phyloP scores from a whole-genome alignment of 2,329 filamentous ascomycete genomes.

The Scedosporium minutisporum region DNA sequence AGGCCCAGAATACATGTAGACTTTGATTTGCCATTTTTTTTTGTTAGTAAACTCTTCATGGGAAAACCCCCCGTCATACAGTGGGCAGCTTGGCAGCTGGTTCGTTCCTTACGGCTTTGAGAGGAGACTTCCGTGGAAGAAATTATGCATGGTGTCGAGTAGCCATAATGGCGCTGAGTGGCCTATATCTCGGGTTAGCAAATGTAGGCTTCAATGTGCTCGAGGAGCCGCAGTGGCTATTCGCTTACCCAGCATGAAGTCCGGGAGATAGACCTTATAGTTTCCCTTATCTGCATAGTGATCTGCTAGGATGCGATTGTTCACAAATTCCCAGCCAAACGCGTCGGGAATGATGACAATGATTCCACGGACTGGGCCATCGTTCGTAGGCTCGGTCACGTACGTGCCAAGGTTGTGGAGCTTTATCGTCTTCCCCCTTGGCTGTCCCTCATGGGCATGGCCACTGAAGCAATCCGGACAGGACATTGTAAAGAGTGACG shows the following conservation, averaged over 20 bases:
- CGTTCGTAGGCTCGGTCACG: constrained; percentile 26
- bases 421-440: constrained; percentile 32
- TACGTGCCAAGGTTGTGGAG: constrained; percentile 41
- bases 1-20: constrained; percentile 15
- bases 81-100: too few species aligned
- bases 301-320: constrained; percentile 43
- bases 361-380: constrained; percentile 28
- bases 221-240: background rate
- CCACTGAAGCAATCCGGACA: constrained; percentile 37
- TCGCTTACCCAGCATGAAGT: constrained; percentile 37
- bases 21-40: constrained; percentile 9
- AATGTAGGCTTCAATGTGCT: too few species aligned
- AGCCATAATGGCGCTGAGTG: constrained; percentile 19
- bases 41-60: too few species aligned
- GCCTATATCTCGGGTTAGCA: constrained; percentile 12
- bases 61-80: too few species aligned
- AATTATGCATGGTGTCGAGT: constrained; percentile 18
- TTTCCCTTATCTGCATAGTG: constrained; percentile 39
- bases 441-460: constrained; percentile 30
- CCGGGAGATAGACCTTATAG: constrained; percentile 43
- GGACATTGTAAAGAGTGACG: constrained; percentile 17
- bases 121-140: constrained; percentile 15
- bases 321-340: constrained; percentile 45
- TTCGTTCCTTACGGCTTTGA: constrained; percentile 18
- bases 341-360: constrained; percentile 45